phyloP scores from a whole-genome alignment of 768 basidiomycete species.

The Leccinum barrowsii region DNA sequence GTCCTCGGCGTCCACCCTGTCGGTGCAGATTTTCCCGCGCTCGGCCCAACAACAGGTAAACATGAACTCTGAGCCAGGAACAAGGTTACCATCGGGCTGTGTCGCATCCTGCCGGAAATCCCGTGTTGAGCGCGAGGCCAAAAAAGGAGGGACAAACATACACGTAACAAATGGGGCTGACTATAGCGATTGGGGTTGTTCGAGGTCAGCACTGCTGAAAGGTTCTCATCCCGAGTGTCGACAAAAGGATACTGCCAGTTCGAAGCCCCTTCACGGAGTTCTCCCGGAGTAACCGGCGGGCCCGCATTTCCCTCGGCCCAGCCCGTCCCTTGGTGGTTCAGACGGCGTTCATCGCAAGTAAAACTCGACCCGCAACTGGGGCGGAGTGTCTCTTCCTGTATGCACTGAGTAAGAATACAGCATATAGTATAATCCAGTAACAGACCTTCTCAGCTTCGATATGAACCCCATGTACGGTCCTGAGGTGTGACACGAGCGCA shows the following conservation, averaged over 20 bases:
- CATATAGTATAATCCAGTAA: not conserved
- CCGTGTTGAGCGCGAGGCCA: not conserved
- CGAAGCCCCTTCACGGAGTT: not conserved
- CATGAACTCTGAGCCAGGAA: not conserved
- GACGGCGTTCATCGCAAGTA: no score
- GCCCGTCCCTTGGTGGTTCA: not conserved
- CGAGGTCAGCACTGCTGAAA: no score
- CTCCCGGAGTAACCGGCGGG: no score
- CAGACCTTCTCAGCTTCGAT: not conserved
- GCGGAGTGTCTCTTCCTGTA: not conserved
- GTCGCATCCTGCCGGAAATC: not conserved
- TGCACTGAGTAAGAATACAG: not conserved
- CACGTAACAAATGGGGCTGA: not conserved
- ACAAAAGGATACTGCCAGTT: not conserved
- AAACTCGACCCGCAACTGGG: not conserved
- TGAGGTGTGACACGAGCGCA: not conserved
- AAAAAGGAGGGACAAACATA: not conserved
- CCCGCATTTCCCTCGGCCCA: not conserved
- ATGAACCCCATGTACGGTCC: not conserved
- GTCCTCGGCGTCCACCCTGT: not conserved
- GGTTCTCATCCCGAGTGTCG: not conserved
- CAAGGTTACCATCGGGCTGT: not conserved
- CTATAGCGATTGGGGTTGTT: not conserved
- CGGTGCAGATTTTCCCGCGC: not conserved
- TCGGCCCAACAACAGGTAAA: conserved; percentile 4